Conservation (phyloP, 352 stramenopile species). For the Phytopythium mirpurense region DNA sequence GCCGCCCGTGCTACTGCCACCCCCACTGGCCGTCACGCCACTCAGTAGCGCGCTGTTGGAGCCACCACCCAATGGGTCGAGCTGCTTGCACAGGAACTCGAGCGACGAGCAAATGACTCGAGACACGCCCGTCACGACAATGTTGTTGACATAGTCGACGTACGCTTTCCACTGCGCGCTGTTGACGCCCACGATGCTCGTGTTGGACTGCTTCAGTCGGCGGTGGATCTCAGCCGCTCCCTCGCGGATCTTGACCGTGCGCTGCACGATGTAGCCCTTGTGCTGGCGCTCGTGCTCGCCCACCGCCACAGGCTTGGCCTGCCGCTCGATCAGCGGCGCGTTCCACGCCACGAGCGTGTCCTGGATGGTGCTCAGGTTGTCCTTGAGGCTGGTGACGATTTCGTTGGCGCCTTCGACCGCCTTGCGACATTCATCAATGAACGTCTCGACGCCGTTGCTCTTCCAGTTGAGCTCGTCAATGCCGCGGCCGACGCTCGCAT, state of each 20-base stretch:
- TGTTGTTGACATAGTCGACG: slow-evolving; percentile 97
- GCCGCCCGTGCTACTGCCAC: slow-evolving; percentile 35
- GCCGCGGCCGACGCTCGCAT: slow-evolving; percentile 89
- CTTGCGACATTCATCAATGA: slow-evolving; percentile 92
- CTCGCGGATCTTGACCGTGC: slow-evolving; percentile 95
- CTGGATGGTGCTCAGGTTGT: slow-evolving; percentile 94
- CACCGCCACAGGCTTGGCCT: slow-evolving; percentile 94
- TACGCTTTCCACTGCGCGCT: slow-evolving; percentile 97
- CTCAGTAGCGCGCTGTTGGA: slow-evolving; percentile 12
- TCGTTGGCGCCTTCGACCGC: slow-evolving; percentile 88
- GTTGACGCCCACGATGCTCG: slow-evolving; percentile 91
- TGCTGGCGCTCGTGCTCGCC: slow-evolving; percentile 95
- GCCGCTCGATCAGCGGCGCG: slow-evolving; percentile 90
- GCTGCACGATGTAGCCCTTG: slow-evolving; percentile 90
- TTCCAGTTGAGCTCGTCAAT: slow-evolving; percentile 97
- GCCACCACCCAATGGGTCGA: slow-evolving; percentile 83
- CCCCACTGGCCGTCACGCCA: background rate
- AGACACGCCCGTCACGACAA: slow-evolving; percentile 93
- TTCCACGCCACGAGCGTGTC: slow-evolving; percentile 93
- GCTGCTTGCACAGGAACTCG: slow-evolving; percentile 93
- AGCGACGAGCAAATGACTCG: slow-evolving; percentile 80
- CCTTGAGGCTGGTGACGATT: slow-evolving; percentile 94
- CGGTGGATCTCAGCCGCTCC: slow-evolving; percentile 94
- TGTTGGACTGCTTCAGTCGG: slow-evolving; percentile 95
- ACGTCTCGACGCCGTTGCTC: slow-evolving; percentile 88